A percentile compares a stretch with the other conserved stretches of the same genome.
Conservation (phyloP, 805 yeast genomes). For the Saccharomycopsis sp. region DNA sequence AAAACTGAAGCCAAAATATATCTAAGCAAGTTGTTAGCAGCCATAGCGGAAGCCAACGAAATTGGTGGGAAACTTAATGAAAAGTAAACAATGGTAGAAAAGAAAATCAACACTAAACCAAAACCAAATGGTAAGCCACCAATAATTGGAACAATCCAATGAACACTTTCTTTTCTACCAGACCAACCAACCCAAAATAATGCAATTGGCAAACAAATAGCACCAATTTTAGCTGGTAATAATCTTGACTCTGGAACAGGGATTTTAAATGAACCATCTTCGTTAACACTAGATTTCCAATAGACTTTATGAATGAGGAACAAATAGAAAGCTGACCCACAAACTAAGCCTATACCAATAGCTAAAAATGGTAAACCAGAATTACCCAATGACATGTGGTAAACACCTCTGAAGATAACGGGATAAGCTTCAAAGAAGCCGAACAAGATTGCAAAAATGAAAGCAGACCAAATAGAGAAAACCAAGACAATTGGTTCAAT, state of each 20-base stretch:
- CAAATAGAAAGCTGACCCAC: constrained; percentile 49
- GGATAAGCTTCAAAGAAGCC: constrained; percentile 80
- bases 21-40: constrained; percentile 79
- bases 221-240: constrained; percentile 58
- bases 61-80: constrained; percentile 67
- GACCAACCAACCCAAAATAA: constrained; percentile 85
- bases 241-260: constrained; percentile 58
- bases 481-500: constrained; percentile 71
- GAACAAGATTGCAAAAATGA: constrained; percentile 69
- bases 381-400: constrained; percentile 50
- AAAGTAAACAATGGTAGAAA: constrained; percentile 62
- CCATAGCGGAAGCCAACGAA: constrained; percentile 78
- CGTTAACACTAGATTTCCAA: constrained; percentile 57
- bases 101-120: constrained; percentile 65
- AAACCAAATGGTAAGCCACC: constrained; percentile 79
- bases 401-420: constrained; percentile 60
- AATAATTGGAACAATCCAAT: constrained; percentile 71
- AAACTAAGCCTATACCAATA: constrained; percentile 59
- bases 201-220: constrained; percentile 56
- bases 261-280: constrained; percentile 47
- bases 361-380: constrained; percentile 68
- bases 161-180: constrained; percentile 43
- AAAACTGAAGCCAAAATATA: constrained; percentile 70
- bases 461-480: constrained; percentile 63
- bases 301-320: constrained; percentile 40